A percentile compares a stretch with the other conserved stretches of the same genome.
Evolutionary conservation across 2,329 filamentous ascomycete genomes (phyloP).

Genomic region (Macrophomina phaseolina): DNA sequence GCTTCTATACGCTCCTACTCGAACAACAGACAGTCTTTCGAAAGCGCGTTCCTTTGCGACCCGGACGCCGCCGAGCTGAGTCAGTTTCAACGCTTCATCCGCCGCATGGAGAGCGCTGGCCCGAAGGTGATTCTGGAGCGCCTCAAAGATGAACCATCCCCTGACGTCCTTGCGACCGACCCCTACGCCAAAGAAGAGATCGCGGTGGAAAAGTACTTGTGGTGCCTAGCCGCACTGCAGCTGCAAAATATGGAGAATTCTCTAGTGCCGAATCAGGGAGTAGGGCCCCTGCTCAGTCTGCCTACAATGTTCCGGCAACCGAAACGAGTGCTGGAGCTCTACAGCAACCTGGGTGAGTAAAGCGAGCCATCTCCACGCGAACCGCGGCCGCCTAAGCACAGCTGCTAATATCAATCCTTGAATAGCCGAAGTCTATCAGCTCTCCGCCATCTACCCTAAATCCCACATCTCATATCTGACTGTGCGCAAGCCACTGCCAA

Average conservation of each 20-base stretch:
- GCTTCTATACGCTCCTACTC: slow-evolving; percentile 33
- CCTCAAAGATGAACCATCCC: slow-evolving; percentile 54
- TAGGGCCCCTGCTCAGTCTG: slow-evolving; percentile 23
- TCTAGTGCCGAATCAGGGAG: slow-evolving; percentile 33
- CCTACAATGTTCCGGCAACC: slow-evolving; percentile 34
- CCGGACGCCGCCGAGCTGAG: slow-evolving; percentile 34
- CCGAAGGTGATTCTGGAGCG: slow-evolving; percentile 60
- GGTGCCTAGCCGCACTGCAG: slow-evolving; percentile 65
- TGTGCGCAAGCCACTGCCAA: slow-evolving; percentile 36
- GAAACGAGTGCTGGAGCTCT: slow-evolving; percentile 40
- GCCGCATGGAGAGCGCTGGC: slow-evolving; percentile 61
- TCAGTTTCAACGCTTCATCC: slow-evolving; percentile 60
- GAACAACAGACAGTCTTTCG: slow-evolving; percentile 4
- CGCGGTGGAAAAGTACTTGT: slow-evolving; percentile 63
- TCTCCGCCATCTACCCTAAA: slow-evolving; percentile 48
- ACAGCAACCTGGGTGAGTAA: slow-evolving; percentile 40
- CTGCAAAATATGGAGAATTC: slow-evolving; percentile 41
- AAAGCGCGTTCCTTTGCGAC: slow-evolving; percentile 19
- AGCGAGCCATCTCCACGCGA: slow-evolving; percentile 25
- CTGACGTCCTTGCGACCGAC: slow-evolving; percentile 46
- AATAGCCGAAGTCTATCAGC: slow-evolving; percentile 50
- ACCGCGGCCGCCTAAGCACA: slow-evolving; percentile 32
- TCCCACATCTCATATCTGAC: slow-evolving; percentile 46
- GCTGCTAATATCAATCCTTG: slow-evolving; percentile 37
- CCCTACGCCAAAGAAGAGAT: slow-evolving; percentile 51